A percentile compares a stretch with the other conserved stretches of the same genome.
These are phyloP conservation scores for Aspergillus ustus DNA, from an alignment of 2,329 filamentous ascomycete species.

Conservation along the genomic window DNA sequence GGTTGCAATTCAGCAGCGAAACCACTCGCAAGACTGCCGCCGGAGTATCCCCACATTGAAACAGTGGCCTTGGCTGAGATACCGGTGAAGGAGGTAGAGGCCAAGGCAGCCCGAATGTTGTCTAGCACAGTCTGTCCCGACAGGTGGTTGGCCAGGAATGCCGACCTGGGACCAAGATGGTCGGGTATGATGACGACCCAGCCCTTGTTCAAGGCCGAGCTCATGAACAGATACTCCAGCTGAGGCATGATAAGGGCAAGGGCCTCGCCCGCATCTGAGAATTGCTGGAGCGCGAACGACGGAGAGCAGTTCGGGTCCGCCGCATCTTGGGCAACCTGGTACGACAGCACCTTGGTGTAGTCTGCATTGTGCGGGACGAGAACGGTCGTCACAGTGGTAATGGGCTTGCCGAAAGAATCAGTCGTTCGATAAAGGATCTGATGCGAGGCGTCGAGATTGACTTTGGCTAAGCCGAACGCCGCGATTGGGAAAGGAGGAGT, in stretches of 20 bases:
- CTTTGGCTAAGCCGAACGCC: slow-evolving; percentile 24
- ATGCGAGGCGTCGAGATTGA: slow-evolving; percentile 31
- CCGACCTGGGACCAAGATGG: slow-evolving; percentile 50
- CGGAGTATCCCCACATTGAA: slow-evolving; percentile 62
- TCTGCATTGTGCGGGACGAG: slow-evolving; percentile 42
- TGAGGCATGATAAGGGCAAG: slow-evolving; percentile 39
- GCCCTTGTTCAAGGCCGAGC: slow-evolving; percentile 45
- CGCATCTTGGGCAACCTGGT: slow-evolving; percentile 44
- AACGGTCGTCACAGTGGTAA: slow-evolving; percentile 46
- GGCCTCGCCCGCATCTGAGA: slow-evolving; percentile 41
- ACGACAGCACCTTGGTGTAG: slow-evolving; percentile 42
- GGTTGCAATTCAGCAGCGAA: slow-evolving; percentile 25
- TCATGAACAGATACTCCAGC: slow-evolving; percentile 38
- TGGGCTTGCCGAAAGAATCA: slow-evolving; percentile 41
- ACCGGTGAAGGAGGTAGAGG: slow-evolving; percentile 32
- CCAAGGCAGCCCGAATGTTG: slow-evolving; percentile 47
- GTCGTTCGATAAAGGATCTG: slow-evolving; percentile 50
- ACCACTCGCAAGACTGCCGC: slow-evolving; percentile 50
- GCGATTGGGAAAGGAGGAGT: slow-evolving; percentile 30
- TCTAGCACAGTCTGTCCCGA: slow-evolving; percentile 53
- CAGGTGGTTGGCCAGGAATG: slow-evolving; percentile 48
- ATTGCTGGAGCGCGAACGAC: slow-evolving; percentile 37
- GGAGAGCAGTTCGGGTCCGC: slow-evolving; percentile 33
- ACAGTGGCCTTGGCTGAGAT: slow-evolving; percentile 39
- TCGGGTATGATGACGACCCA: slow-evolving; percentile 57